These are phyloP conservation scores for Trametes maxima DNA, from an alignment of 768 basidiomycete genomes.

Conservation along the genomic window DNA sequence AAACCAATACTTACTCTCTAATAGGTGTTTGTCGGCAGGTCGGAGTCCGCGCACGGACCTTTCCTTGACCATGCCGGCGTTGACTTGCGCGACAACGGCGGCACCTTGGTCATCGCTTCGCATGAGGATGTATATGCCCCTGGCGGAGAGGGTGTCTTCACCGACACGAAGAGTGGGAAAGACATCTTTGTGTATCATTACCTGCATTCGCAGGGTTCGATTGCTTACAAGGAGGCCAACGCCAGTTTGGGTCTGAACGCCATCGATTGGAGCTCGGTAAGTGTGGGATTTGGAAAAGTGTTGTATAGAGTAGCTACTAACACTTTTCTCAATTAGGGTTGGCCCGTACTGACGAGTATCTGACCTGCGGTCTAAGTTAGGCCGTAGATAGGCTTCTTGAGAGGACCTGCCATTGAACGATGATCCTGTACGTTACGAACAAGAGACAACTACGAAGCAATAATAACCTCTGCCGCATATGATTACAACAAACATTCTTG, in stretches of 20 bases:
- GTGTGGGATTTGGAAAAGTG: neutral
- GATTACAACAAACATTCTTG: too few species aligned
- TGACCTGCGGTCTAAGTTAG: too few species aligned
- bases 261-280: conserved; percentile 26
- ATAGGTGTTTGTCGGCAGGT: conserved; percentile 29
- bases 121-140: conserved; percentile 35
- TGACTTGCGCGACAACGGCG: conserved; percentile 24
- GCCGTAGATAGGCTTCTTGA: too few species aligned
- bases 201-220: conserved; percentile 17
- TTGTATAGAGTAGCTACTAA: neutral
- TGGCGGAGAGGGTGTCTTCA: conserved; percentile 27
- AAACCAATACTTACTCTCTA: neutral
- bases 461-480: too few species aligned
- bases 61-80: conserved; percentile 21
- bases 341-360: conserved; percentile 18
- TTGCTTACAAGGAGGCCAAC: conserved; percentile 18
- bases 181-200: conserved; percentile 27
- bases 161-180: conserved; percentile 14
- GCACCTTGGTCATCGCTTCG: conserved; percentile 31
- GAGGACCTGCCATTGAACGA: too few species aligned
- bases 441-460: too few species aligned
- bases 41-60: conserved; percentile 25
- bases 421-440: too few species aligned
- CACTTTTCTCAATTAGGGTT: conserved; percentile 3
- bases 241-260: conserved; percentile 20